Evolutionary conservation across 2,329 filamentous ascomycete species (phyloP), one percentile per base, ranked within the genome.

Genomic region (Fusarium succisae): DNA sequence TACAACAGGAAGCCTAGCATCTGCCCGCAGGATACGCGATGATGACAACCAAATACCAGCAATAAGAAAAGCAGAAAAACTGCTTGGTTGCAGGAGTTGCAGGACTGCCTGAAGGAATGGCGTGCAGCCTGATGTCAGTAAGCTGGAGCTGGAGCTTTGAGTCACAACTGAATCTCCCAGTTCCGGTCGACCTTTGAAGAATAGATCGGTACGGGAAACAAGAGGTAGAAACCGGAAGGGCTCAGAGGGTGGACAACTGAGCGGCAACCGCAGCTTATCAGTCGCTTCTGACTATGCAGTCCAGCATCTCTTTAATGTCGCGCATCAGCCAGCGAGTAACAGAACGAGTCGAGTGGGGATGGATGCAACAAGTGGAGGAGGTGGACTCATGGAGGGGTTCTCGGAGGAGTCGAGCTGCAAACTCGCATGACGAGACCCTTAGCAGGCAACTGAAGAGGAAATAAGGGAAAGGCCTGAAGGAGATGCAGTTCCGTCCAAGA

Each of bases 231-330:
- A 77, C 63, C 64, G 61, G 56, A 74, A 74, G 68, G 70, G 76
- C 70, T 72, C 59, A 74, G 65, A 70, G 72, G 64, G 70, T 75
- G 70, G 69, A 69, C 67, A 73, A 62, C 70, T 75, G 73, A 75
- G 76, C 73, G 76, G 73, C 76, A 78, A 69, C 75, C 58, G 71
- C 74, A 77, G 73, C 76, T 78, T 78, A 78, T 78, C 76, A 78
- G 76, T 78, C 61, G 69, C 72, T 76, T 72, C 69, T 67, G 66
- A 65, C 64, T 66, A 71, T 77, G 66, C 67, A 75, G 66, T 58
- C 71, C 68, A 71, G 70, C 76, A 67, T 73, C 62, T 73, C 66
- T 75, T 75, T 70, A 70, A 75, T 75, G 72, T 75, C 72, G 72
- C 72, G 72, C 72, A 75, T 75, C 62, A 66, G 54, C 72, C 65